Conservation (phyloP, 1,284 basidiomycete genomes). For the Cutaneotrichosporon sp. region DNA sequence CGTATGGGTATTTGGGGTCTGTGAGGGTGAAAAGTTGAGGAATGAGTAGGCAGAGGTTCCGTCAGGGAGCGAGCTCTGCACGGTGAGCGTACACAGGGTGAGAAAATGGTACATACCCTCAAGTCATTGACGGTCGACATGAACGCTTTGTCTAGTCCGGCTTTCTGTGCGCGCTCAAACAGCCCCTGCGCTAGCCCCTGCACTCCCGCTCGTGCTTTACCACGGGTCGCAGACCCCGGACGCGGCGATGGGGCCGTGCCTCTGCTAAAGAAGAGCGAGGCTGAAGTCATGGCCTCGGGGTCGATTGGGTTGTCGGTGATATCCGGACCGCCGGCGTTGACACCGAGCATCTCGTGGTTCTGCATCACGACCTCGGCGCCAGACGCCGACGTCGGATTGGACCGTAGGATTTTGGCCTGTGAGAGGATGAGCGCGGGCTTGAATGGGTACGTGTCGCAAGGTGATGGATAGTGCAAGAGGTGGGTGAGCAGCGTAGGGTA, state of each 20-base stretch:
- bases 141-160: slow-evolving; percentile 52
- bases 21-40: slow-evolving; percentile 42
- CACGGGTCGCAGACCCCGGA: slow-evolving; percentile 8
- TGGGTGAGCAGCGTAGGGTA: slow-evolving; percentile 78
- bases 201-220: slow-evolving; percentile 28
- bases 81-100: neutral
- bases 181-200: slow-evolving; percentile 49
- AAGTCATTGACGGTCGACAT: slow-evolving; percentile 50
- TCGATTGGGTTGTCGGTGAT: slow-evolving; percentile 2
- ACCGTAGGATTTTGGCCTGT: slow-evolving; percentile 75
- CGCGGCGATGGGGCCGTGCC: slow-evolving; percentile 6
- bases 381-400: slow-evolving; percentile 67
- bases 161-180: slow-evolving; percentile 52
- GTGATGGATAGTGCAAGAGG: slow-evolving; percentile 74
- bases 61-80: slow-evolving; percentile 77
- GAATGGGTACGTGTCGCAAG: slow-evolving; percentile 50
- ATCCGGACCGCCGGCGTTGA: slow-evolving; percentile 53
- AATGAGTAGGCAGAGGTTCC: slow-evolving; percentile 45
- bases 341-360: slow-evolving; percentile 72
- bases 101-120: slow-evolving; percentile 31
- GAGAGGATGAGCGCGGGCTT: slow-evolving; percentile 65
- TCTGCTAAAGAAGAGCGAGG: slow-evolving; percentile 12
- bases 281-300: slow-evolving; percentile 1
- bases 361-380: slow-evolving; percentile 74
- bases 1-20: slow-evolving; percentile 9